Conservation (phyloP, 2,329 filamentous ascomycete genomes). For the Phyllosticta citribraziliensis region DNA sequence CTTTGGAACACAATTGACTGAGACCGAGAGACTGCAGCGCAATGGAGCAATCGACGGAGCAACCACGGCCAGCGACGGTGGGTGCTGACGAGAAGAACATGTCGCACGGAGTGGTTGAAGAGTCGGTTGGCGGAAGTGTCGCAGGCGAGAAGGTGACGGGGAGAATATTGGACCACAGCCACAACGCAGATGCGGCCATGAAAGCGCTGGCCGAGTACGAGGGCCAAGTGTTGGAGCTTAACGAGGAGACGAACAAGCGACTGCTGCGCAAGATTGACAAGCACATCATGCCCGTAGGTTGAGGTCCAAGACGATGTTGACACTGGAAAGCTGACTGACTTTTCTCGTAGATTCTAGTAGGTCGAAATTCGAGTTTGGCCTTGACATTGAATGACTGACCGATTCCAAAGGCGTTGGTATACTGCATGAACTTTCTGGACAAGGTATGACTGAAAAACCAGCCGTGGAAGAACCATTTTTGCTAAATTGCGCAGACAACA, state of each 20-base stretch:
- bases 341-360: background rate
- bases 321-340: background rate
- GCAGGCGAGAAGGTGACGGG: background rate
- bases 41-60: background rate
- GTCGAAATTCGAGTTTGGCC: background rate
- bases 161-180: conserved; percentile 32
- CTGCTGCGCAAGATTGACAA: conserved; percentile 52
- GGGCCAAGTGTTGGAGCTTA: conserved; percentile 44
- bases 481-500: conserved; percentile 26
- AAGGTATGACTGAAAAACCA: conserved; percentile 26
- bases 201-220: conserved; percentile 42
- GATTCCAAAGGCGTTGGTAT: conserved; percentile 33
- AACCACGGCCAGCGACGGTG: background rate
- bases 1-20: background rate
- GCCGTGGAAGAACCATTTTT: background rate
- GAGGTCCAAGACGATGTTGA: background rate
- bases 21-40: background rate
- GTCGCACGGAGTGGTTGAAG: background rate
- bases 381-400: background rate
- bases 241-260: conserved; percentile 48
- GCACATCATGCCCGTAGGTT: conserved; percentile 46
- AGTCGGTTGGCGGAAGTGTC: background rate
- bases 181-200: conserved; percentile 52
- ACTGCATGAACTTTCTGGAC: conserved; percentile 53
- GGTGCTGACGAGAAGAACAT: background rate